Evolutionary conservation across 2,329 filamentous ascomycete genomes (phyloP).

Genomic region (Aulographum hederae): DNA sequence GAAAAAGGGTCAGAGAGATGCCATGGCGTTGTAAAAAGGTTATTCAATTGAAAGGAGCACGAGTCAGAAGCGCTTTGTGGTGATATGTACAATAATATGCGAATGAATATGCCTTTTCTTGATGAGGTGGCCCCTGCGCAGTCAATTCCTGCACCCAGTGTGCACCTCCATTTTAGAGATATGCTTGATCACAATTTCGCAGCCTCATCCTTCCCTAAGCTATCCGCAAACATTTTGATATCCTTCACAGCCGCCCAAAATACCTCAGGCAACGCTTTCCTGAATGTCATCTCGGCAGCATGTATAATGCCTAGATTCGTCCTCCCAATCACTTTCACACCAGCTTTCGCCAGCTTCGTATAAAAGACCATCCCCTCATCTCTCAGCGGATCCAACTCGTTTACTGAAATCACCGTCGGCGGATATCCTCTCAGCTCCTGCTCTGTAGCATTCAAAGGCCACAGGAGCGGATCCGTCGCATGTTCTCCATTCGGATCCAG

Average conservation of each 20-base stretch:
- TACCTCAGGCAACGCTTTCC: slow-evolving; percentile 10
- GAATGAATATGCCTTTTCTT: no score
- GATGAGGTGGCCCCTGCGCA: no score
- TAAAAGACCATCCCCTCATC: slow-evolving; percentile 13
- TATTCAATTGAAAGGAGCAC: neutral
- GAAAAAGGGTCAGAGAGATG: neutral
- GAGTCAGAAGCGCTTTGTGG: neutral
- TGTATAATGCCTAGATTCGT: slow-evolving; percentile 12
- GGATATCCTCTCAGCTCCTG: slow-evolving; percentile 13
- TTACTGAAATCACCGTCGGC: slow-evolving; percentile 11
- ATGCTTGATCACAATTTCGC: no score
- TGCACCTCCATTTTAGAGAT: no score
- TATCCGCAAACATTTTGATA: no score
- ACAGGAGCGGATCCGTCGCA: slow-evolving; percentile 11
- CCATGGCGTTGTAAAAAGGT: neutral
- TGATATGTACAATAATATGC: neutral
- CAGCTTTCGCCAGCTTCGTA: slow-evolving; percentile 10
- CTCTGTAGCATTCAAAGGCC: slow-evolving; percentile 12
- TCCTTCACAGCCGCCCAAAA: no score
- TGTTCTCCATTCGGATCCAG: slow-evolving; percentile 9
- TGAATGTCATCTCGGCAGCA: slow-evolving; percentile 9
- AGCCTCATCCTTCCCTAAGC: no score
- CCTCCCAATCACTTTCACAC: slow-evolving; percentile 9
- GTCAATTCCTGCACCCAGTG: no score
- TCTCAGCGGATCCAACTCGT: slow-evolving; percentile 13